Evolutionary conservation across 139 green algal species (phyloP).

Genomic region (Closterium sp.): DNA sequence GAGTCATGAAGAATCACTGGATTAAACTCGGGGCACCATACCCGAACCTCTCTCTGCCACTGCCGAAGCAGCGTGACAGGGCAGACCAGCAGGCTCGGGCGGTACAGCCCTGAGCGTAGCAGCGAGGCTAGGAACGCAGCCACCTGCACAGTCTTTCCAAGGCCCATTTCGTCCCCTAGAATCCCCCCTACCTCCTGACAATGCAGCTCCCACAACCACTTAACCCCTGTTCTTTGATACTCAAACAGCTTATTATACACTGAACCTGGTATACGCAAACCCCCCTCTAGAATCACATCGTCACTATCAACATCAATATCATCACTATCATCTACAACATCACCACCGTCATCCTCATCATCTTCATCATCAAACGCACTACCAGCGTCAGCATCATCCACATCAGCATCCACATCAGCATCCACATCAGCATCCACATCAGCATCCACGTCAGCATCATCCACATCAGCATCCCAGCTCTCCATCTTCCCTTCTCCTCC

Average conservation of each 20-base stretch:
- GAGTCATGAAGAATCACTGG: conserved; percentile 80
- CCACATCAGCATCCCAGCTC: background rate
- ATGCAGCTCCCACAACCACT: conserved; percentile 98
- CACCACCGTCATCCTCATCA: background rate
- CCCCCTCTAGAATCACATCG: conserved; percentile 47
- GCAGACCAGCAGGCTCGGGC: conserved; percentile 79
- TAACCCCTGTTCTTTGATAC: conserved; percentile 90
- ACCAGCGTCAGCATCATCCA: background rate
- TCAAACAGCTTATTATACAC: conserved; percentile 79
- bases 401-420: background rate
- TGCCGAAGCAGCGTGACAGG: conserved; percentile 92
- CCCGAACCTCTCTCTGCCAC: conserved; percentile 87
- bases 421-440: background rate
- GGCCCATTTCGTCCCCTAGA: conserved; percentile 89
- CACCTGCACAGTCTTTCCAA: conserved; percentile 84
- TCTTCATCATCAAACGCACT: background rate
- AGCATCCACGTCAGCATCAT: background rate
- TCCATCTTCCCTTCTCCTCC: background rate
- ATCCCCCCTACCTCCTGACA: conserved; percentile 83
- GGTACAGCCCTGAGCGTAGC: conserved; percentile 64
- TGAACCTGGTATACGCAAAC: conserved; percentile 34
- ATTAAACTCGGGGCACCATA: conserved; percentile 68
- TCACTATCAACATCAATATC: conserved; percentile 3
- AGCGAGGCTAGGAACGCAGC: conserved; percentile 40
- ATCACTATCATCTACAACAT: conserved; percentile 4